Evolutionary conservation across 176 grass and related monocot species (phyloP), one percentile per base, ranked within the genome.

Genomic region (Phoenix dactylifera): DNA sequence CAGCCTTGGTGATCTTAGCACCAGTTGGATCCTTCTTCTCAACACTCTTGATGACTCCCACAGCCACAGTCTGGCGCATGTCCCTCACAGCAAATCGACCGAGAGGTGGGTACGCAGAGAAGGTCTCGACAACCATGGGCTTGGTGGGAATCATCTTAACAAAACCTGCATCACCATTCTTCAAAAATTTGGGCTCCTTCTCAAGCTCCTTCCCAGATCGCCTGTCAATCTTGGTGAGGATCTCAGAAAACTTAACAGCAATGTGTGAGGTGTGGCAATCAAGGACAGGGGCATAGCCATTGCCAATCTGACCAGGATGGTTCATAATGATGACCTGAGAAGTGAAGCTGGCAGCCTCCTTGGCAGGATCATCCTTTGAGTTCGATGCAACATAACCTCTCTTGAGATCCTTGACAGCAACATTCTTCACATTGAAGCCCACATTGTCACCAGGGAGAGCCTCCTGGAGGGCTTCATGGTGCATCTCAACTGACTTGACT

Each of bases 401-500:
- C 59, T 58, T 68, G 35, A 15, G 51, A 57, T 53, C 59, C 54
- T 60, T 95, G 9, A 89, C 89, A 2, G 85, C 85, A 61, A 95
- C 82, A 1, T 89, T 95, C 85, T 95, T 89, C 19, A 95, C 89
- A 0, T 95, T 95, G 75, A 95, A 95, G 0, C 85, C 89, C 0
- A 95, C 89, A 4, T 85, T 86, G 79, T 95, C 89, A 75, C 89
- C 85, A 0, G 89, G 89, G 32, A 83, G 57, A 4, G 85, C 89
- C 65, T 95, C 90, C 55, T 57, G 80, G 22, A 89, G 79, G 54
- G 90, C 71, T 83, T 95, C 90, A 0, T 95, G 90, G 77, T 95
- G 90, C 90, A 95, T 89, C 79, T 95, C 86, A 32, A 95, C 90
- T 10, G 90, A 95, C 76, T 95, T 95, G 1, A 89, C 82, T 76